Base-by-base conservation (phyloP, 768 basidiomycete species). In the Rhodotorula sphaerocarpa region DNA sequence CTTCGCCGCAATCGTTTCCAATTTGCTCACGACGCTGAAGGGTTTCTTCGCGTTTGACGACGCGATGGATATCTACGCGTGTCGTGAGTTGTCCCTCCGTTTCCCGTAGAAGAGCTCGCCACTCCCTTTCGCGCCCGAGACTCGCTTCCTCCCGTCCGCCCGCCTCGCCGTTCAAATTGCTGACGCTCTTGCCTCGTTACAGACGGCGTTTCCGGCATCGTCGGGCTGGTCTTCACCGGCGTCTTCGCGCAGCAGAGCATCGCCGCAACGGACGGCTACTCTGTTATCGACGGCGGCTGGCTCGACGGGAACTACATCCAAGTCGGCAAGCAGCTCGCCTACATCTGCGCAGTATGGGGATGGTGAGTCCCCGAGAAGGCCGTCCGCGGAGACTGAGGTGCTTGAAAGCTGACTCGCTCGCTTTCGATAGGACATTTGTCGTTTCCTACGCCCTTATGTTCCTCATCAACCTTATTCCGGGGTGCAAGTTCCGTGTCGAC, bases 21-120 rank as follows among this genome's bases (percentile, higher is more conserved):
- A 97, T 77, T 90, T 89, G 75, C 88, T 90, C n/a, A 96, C 93
- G 6, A 86, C 93, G 70, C 81, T 97, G 73, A 97, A 96, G 78
- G 57, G 52, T 83, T 74, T 68, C 30, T 62, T 70, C 50, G 34
- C 54, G 2, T 65, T 70, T 45, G 69, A 70, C 42, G 71, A 67
- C 43, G 56, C 56, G 2, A 71, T 77, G 72, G 77, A 91, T 86
- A 90, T 96, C 73, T 95, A 93, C 72, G 90, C 92, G 7, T 84
- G 85, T 21, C 45, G 56, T 63, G 16, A 31, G 56, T 54, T 87
- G 27, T 12, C 33, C 25, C 15, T 21, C 18, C 42, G 2, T 55
- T 39, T 72, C 89, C 41, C 81, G 11, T 23, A 12, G 42, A 43
- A 86, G 51, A 88, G 20, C 87, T 21, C 90, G 89, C 74, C 12